These are phyloP conservation scores for Apiospora rasikravindrae DNA, from an alignment of 2,329 filamentous ascomycete species.

Conservation along the genomic window DNA sequence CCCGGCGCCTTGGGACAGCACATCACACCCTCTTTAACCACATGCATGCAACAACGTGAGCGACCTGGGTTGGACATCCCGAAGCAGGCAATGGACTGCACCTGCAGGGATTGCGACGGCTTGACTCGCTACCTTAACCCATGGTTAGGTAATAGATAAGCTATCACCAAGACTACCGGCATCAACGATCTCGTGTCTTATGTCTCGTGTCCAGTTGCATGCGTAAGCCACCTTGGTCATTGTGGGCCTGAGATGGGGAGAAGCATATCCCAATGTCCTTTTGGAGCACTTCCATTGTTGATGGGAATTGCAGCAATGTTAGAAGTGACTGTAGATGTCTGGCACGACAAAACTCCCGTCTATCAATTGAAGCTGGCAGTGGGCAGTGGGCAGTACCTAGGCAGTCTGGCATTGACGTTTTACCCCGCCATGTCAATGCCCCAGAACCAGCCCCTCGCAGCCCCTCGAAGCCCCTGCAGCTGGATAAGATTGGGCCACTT, in stretches of 20 bases:
- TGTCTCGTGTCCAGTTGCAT: not conserved
- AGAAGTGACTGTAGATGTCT: too few relatives aligned
- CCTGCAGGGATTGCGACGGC: not conserved
- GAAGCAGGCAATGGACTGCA: not conserved
- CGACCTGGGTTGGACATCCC: not conserved
- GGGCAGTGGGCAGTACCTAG: too few relatives aligned
- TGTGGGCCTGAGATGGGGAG: not conserved
- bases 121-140: not conserved
- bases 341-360: too few relatives aligned
- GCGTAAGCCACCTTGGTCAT: not conserved
- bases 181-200: too few relatives aligned
- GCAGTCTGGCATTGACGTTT: not conserved
- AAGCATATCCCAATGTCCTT: not conserved
- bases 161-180: not conserved
- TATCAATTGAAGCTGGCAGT: not conserved
- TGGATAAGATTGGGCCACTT: not conserved
- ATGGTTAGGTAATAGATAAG: constrained; percentile 9
- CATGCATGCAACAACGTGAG: not conserved
- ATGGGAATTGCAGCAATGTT: not conserved
- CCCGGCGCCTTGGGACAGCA: not conserved
- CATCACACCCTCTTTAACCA: not conserved
- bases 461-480: not conserved
- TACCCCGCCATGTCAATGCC: constrained; percentile 3
- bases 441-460: not conserved
- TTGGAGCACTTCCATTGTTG: too few relatives aligned